These are phyloP conservation scores for Aspergillus aculeatinus DNA, from an alignment of 2,329 filamentous ascomycete genomes.

Conservation along the genomic window DNA sequence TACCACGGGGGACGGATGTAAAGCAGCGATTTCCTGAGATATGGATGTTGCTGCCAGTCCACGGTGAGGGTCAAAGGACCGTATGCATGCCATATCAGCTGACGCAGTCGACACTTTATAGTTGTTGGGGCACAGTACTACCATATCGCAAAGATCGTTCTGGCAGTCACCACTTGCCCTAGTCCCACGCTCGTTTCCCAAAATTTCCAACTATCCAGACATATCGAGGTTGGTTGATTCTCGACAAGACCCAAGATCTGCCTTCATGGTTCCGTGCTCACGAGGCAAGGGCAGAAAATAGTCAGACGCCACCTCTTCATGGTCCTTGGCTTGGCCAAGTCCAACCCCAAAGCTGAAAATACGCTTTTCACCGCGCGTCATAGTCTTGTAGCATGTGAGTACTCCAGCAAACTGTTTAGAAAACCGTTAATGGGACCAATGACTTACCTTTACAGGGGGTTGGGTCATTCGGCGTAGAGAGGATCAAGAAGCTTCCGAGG, in stretches of 20 bases:
- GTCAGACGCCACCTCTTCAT: constrained; percentile 24
- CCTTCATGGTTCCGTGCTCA: not conserved
- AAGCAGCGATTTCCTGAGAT: constrained; percentile 30
- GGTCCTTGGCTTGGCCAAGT: constrained; percentile 27
- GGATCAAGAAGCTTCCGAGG: constrained; percentile 28
- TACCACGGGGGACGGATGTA: constrained; percentile 20
- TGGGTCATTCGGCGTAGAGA: constrained; percentile 25
- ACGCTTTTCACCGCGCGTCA: constrained; percentile 29
- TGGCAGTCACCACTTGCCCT: constrained; percentile 20
- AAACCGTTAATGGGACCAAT: not conserved
- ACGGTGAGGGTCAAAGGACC: constrained; percentile 17
- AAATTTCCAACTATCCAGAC: constrained; percentile 21
- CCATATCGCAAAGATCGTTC: constrained; percentile 33
- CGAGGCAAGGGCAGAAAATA: constrained; percentile 15
- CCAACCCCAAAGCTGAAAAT: constrained; percentile 27
- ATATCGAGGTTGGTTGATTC: constrained; percentile 20
- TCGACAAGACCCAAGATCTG: not conserved
- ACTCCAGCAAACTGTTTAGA: not conserved
- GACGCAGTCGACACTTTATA: not conserved
- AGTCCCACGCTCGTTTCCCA: constrained; percentile 18
- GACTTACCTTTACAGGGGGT: constrained; percentile 19
- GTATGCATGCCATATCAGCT: not conserved
- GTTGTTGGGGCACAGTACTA: constrained; percentile 40
- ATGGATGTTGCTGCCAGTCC: constrained; percentile 34
- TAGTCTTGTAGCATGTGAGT: constrained; percentile 28